These are phyloP conservation scores for Phlegmacium glaucopus DNA, from an alignment of 768 basidiomycete species.

Conservation along the genomic window DNA sequence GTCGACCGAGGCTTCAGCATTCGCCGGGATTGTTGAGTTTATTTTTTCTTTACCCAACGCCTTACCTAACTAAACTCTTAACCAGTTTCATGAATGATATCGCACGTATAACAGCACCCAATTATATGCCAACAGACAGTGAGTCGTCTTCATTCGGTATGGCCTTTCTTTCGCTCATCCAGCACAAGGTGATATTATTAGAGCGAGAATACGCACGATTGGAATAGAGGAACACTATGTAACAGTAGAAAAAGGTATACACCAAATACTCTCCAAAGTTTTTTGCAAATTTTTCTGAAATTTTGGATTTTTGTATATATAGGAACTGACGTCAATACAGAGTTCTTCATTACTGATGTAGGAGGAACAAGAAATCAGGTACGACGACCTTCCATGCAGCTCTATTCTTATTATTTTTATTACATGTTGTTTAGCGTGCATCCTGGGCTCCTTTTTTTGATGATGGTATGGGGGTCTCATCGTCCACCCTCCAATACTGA, in stretches of 20 bases:
- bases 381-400: conserved; percentile 3
- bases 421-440: conserved; percentile 37
- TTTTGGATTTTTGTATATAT: neutral
- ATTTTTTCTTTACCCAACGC: neutral
- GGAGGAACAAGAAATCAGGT: conserved; percentile 59
- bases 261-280: neutral
- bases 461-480: conserved; percentile 37
- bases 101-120: conserved; percentile 47
- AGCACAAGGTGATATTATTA: conserved; percentile 64
- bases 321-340: conserved; percentile 40
- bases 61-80: neutral
- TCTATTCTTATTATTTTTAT: conserved; percentile 3
- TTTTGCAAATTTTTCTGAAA: neutral
- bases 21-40: conserved; percentile 64
- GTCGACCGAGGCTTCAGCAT: conserved; percentile 52
- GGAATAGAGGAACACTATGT: conserved; percentile 75
- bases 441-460: conserved; percentile 81
- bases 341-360: conserved; percentile 70
- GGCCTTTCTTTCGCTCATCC: neutral
- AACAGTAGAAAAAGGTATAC: conserved; percentile 49
- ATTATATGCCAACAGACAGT: conserved; percentile 68
- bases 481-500: neutral
- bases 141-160: conserved; percentile 17
- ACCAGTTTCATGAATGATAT: conserved; percentile 71
- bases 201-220: conserved; percentile 68